These are phyloP conservation scores for Solanum appendiculatum DNA, from an alignment of 257 asterid species.

Conservation along the genomic window DNA sequence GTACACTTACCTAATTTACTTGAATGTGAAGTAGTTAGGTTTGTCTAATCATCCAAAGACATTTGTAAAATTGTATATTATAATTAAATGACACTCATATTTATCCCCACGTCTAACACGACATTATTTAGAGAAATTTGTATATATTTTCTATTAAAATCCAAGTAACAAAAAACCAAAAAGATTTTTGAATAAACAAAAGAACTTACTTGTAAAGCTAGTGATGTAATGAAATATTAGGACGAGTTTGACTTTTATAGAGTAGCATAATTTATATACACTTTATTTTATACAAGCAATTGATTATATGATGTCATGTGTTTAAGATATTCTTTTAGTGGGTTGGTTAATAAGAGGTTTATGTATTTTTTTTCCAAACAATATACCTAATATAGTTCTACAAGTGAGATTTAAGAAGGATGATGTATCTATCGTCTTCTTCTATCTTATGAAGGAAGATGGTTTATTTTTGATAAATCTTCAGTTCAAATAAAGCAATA, in stretches of 20 bases:
- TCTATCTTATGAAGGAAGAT: too few species aligned
- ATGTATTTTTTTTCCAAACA: neutral
- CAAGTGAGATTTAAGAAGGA: too few species aligned
- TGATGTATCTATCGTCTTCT: neutral
- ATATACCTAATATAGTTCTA: rapidly evolving
- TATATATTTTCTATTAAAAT: neutral
- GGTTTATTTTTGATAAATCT: rapidly evolving
- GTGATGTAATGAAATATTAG: neutral
- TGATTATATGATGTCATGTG: neutral
- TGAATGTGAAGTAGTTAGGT: neutral
- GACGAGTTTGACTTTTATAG: neutral
- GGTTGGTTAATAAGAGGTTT: neutral
- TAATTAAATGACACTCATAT: neutral
- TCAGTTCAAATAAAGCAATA: too few species aligned
- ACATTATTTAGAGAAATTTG: neutral
- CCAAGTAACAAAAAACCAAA: neutral
- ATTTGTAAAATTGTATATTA: neutral
- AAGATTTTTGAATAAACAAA: rapidly evolving
- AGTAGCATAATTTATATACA: neutral
- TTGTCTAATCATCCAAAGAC: neutral
- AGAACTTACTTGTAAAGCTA: neutral
- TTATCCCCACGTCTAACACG: neutral
- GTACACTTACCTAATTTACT: neutral
- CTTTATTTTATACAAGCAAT: neutral
- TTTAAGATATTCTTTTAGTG: neutral